Percentiles rank a stretch among this genome's conserved stretches.
phyloP scores from a whole-genome alignment of 2,329 filamentous ascomycete species.

The Aspergillus luchuensis region DNA sequence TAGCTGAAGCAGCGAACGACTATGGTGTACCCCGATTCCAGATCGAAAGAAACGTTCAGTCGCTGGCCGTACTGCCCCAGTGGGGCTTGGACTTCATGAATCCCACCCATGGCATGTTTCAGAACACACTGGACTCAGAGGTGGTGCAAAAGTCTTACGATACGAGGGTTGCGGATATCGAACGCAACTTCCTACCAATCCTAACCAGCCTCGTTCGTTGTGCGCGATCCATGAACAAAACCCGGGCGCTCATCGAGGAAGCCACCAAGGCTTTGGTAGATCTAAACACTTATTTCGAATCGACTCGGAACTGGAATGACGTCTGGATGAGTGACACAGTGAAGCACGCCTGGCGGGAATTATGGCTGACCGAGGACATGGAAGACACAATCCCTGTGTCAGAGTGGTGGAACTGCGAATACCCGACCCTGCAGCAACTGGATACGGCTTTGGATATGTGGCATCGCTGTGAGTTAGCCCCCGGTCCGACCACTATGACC shows the following conservation, averaged over 20 bases:
- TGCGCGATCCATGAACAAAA: conserved; percentile 49
- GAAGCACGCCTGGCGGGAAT: conserved; percentile 47
- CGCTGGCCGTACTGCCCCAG: conserved; percentile 54
- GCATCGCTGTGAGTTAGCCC: conserved; percentile 51
- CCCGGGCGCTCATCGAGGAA: conserved; percentile 44
- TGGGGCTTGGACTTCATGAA: conserved; percentile 57
- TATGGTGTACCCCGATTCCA: conserved; percentile 58
- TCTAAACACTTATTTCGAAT: conserved; percentile 52
- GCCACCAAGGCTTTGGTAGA: conserved; percentile 52
- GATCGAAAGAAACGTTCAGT: conserved; percentile 57
- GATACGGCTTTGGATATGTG: conserved; percentile 41
- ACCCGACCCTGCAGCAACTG: conserved; percentile 38
- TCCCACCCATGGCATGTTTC: conserved; percentile 55
- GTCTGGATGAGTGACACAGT: conserved; percentile 51
- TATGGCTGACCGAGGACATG: conserved; percentile 50
- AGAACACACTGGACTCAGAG: conserved; percentile 54
- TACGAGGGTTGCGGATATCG: conserved; percentile 49
- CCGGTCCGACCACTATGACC: conserved; percentile 38
- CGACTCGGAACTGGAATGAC: conserved; percentile 49
- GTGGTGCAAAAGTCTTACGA: conserved; percentile 45
- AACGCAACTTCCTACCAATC: conserved; percentile 55
- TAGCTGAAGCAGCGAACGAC: conserved; percentile 57
- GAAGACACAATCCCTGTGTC: conserved; percentile 36
- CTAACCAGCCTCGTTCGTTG: conserved; percentile 53
- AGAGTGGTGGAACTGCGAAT: conserved; percentile 42